These are phyloP conservation scores for Ceratocystis smalleyi DNA, from an alignment of 2,329 filamentous ascomycete species.

Conservation along the genomic window DNA sequence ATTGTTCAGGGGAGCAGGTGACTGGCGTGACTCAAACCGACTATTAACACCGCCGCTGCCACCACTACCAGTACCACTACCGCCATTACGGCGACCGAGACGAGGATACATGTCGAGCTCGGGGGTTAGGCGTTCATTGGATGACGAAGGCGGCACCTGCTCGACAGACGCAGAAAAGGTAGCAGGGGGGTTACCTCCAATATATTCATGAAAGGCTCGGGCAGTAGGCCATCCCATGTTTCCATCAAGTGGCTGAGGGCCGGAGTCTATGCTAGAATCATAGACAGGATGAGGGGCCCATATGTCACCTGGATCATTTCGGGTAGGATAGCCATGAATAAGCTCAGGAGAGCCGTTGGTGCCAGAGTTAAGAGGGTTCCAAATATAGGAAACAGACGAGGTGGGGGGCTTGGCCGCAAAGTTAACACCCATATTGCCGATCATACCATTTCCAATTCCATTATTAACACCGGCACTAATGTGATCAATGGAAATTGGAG, in stretches of 20 bases:
- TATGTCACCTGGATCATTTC: neutral
- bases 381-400: neutral
- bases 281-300: neutral
- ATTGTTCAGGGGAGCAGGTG: constrained; percentile 2
- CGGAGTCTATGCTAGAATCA: neutral
- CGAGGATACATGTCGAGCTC: constrained; percentile 3
- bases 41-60: neutral
- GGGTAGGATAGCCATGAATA: neutral
- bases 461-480: neutral
- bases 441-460: neutral
- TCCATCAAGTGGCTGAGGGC: neutral
- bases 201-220: neutral
- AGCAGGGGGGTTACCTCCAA: neutral
- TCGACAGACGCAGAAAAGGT: neutral
- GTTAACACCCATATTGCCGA: no score
- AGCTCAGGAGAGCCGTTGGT: neutral
- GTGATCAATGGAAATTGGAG: neutral
- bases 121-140: constrained; percentile 1
- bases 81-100: neutral
- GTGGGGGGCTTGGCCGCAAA: neutral
- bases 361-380: neutral
- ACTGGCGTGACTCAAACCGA: constrained; percentile 1
- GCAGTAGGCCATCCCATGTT: neutral
- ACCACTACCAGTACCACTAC: neutral
- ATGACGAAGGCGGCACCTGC: neutral